Evolutionary conservation across 306 rosid species (phyloP).

Genomic region (Malus sylvestris): DNA sequence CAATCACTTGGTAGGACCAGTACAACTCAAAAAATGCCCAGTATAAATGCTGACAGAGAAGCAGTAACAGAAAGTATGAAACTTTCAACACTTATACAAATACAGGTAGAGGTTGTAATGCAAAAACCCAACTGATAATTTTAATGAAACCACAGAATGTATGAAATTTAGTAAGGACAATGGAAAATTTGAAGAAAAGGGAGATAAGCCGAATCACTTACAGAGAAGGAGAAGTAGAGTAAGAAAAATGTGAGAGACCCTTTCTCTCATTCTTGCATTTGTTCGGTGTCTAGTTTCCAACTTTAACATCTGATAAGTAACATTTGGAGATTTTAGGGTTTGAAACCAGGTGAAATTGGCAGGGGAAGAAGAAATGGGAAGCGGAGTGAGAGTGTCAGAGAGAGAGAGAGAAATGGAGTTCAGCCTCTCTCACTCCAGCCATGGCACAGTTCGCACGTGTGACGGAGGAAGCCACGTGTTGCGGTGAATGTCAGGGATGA

Average conservation of each 20-base stretch:
- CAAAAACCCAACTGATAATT: not conserved
- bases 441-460: constrained; percentile 16
- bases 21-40: not conserved
- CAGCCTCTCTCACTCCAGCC: not conserved
- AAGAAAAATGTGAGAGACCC: constrained; percentile 19
- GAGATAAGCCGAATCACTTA: constrained; percentile 21
- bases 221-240: constrained; percentile 24
- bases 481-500: constrained; percentile 17
- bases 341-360: not conserved
- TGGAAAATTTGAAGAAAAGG: not conserved
- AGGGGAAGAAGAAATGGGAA: not conserved
- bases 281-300: not conserved
- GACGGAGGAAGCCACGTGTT: constrained; percentile 8
- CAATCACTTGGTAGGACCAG: not conserved
- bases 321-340: not conserved
- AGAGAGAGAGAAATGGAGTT: not conserved
- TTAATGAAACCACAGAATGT: not conserved
- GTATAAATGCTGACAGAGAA: not conserved
- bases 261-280: constrained; percentile 33
- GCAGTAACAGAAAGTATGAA: not conserved
- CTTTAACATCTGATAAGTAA: not conserved
- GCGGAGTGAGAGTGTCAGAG: not conserved
- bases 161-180: not conserved
- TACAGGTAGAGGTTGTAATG: too few relatives aligned
- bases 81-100: not conserved